Evolutionary conservation across 2,329 filamentous ascomycete species (phyloP).

Genomic region (Diaporthe destruens): DNA sequence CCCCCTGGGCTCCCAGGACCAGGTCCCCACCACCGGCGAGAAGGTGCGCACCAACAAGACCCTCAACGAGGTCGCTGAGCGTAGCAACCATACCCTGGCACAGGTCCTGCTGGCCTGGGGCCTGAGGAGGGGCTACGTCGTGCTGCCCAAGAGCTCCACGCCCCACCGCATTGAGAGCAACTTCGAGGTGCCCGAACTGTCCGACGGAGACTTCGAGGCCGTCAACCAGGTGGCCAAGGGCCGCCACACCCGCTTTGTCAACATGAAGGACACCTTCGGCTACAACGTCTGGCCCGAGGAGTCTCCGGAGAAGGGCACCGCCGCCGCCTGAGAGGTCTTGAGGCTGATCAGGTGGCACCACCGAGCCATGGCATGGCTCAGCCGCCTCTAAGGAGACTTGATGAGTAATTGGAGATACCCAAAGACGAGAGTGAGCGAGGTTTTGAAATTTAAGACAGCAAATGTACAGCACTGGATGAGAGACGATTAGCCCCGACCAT

Average conservation of each 20-base stretch:
- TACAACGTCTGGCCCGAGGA: constrained; percentile 78
- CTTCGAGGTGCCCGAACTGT: constrained; percentile 66
- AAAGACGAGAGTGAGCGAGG: constrained; percentile 4
- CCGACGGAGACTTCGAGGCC: constrained; percentile 69
- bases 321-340: constrained; percentile 30
- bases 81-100: constrained; percentile 68
- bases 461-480: constrained; percentile 4
- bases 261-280: constrained; percentile 86
- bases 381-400: constrained; percentile 24
- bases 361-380: constrained; percentile 12
- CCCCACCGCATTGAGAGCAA: constrained; percentile 77
- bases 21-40: constrained; percentile 77
- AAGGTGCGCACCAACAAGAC: constrained; percentile 71
- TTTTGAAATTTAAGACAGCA: constrained; percentile 9
- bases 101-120: constrained; percentile 76
- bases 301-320: constrained; percentile 43
- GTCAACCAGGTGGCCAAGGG: constrained; percentile 74
- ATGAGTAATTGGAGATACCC: constrained; percentile 38
- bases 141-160: constrained; percentile 78
- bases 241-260: constrained; percentile 78
- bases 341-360: constrained; percentile 5
- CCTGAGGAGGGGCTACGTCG: constrained; percentile 73
- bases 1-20: constrained; percentile 73
- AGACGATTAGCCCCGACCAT: constrained; percentile 19
- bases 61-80: constrained; percentile 69